Conservation (phyloP, 257 asterid species). For the Gentiana straminea region DNA sequence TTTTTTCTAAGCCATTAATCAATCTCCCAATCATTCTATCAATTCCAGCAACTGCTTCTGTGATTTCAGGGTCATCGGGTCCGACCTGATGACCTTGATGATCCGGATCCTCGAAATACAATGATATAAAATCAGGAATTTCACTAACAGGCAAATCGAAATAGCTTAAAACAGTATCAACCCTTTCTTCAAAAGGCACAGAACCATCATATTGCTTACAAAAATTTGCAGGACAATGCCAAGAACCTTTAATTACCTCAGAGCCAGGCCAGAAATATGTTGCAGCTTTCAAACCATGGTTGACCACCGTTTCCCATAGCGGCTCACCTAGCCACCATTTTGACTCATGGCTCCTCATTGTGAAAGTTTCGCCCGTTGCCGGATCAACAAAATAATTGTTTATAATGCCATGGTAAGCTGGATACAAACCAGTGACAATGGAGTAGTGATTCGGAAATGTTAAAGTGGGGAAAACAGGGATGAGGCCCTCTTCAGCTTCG, state of each 20-base stretch:
- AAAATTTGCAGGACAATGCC: conserved; percentile 41
- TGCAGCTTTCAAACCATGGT: conserved; percentile 55
- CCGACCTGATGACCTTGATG: conserved; percentile 71
- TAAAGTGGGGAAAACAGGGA: conserved; percentile 62
- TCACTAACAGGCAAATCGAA: conserved; percentile 50
- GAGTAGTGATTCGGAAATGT: conserved; percentile 76
- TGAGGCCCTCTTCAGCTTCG: conserved; percentile 50
- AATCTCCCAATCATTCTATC: conserved; percentile 46
- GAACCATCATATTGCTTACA: conserved; percentile 46
- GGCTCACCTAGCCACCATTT: conserved; percentile 88
- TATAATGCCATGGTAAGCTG: conserved; percentile 57
- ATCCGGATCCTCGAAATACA: conserved; percentile 72
- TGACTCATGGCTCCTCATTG: conserved; percentile 47
- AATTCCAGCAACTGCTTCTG: conserved; percentile 39
- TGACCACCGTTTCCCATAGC: conserved; percentile 57
- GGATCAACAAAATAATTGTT: conserved; percentile 57
- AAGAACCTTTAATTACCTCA: conserved; percentile 52
- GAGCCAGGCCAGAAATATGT: conserved; percentile 78
- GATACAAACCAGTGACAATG: conserved; percentile 69
- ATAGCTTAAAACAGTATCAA: conserved; percentile 46
- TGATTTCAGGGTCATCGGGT: conserved; percentile 49
- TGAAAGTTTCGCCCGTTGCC: conserved; percentile 33
- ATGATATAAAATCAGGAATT: conserved; percentile 51
- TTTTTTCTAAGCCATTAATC: conserved; percentile 46
- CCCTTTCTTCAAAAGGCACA: conserved; percentile 61